Conservation (phyloP, 75 land plant species). For the Pinus tabuliformis region DNA sequence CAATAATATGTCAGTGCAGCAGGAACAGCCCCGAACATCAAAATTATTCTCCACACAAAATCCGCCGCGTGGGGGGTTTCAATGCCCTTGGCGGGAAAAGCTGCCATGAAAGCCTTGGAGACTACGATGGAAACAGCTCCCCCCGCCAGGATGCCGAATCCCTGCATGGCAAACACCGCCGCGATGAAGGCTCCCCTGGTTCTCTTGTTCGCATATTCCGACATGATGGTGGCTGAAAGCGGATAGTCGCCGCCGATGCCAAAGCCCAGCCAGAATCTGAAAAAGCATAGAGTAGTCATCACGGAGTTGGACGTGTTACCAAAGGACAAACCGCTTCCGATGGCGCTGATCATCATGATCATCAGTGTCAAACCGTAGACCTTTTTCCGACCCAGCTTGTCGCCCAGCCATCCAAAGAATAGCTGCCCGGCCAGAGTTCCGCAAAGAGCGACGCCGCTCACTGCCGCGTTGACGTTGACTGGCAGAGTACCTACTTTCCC, state of each 20-base stretch:
- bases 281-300: constrained; percentile 64
- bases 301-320: constrained; percentile 37
- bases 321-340: constrained; percentile 54
- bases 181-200: constrained; percentile 50
- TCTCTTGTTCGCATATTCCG: constrained; percentile 38
- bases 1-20: constrained; percentile 45
- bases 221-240: constrained; percentile 41
- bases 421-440: constrained; percentile 25
- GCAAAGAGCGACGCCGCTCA: constrained; percentile 47
- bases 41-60: constrained; percentile 37
- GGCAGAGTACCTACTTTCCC: constrained; percentile 25
- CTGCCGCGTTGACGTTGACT: constrained; percentile 38
- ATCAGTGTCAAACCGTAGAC: constrained; percentile 54
- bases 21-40: constrained; percentile 42
- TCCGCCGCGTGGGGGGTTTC: constrained; percentile 31
- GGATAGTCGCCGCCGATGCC: constrained; percentile 62
- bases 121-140: constrained; percentile 37
- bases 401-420: constrained; percentile 60
- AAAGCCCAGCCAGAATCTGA: constrained; percentile 60
- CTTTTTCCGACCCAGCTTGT: constrained; percentile 51
- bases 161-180: constrained; percentile 56
- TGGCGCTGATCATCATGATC: constrained; percentile 54
- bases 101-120: constrained; percentile 19
- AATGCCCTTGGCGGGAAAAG: no score
- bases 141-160: constrained; percentile 53